Base-by-base conservation (phyloP, 2,329 filamentous ascomycete genomes). In the Rhynchosporium graminicola region DNA sequence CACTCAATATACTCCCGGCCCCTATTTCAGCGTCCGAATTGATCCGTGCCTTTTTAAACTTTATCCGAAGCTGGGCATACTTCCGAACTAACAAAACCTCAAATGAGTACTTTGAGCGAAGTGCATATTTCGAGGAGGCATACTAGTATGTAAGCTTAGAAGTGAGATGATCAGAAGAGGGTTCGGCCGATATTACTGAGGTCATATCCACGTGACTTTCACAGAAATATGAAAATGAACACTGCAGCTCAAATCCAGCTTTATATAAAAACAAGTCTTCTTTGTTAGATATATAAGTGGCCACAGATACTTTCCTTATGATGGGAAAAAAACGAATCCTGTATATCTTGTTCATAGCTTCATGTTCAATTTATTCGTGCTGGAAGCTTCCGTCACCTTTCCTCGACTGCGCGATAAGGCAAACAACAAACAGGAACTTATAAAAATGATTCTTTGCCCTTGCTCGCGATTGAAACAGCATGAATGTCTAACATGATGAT, bases 111-210 rank as follows among this genome's bases (percentile, higher is more conserved):
- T 13, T 51, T 0, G 48, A 51, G 33, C 13, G 2, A 40, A n/a
- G 15, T 12, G n/a, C 26, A 29, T 36, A 33, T 52, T 28, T 20
- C 28, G 6, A 31, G 45, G 26, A n/a, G 15, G 48, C 29, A 38
- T 42, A 29, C 40, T 54, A 33, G 51, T 54, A n/a, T n/a, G n/a
- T n/a, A 38, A 54, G 51, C 51, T 54, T 54, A 54, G 51, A 54
- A 54, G 51, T 40, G 51, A 38, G 29, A 54, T 28, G 51, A 33
- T 54, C 51, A 54, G 51, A 54, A 40, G 51, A 20, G 51, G 40
- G 15, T 54, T 54, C 33, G 51, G 51, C 12, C 36, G 12, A 54
- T 42, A 15, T 7, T 40, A 10, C 51, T 33, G 51, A 28, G 2
- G 40, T 3, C 20, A 33, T n/a, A n/a, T 9, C 28, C 51, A 54